These are phyloP conservation scores for Suillus hirtellus DNA, from an alignment of 768 basidiomycete species.

Conservation along the genomic window DNA sequence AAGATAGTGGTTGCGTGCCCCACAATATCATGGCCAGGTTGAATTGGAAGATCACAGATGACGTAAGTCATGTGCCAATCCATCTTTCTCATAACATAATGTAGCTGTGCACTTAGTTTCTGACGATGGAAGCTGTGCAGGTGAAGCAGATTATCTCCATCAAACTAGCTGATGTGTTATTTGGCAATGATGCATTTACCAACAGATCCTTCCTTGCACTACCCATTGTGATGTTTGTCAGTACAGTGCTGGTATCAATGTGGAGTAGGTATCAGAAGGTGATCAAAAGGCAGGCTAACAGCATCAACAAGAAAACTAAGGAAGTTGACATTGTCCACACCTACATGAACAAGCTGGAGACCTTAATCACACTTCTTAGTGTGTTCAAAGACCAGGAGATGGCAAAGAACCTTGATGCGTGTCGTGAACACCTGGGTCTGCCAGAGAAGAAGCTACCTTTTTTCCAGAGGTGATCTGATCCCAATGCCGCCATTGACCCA, in stretches of 20 bases:
- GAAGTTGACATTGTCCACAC: neutral
- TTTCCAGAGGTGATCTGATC: constrained; percentile 12
- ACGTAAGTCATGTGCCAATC: neutral
- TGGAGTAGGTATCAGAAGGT: neutral
- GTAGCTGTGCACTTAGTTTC: neutral
- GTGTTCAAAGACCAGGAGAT: too few species aligned
- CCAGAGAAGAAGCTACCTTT: constrained; percentile 1
- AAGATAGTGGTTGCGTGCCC: neutral
- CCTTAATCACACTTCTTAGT: too few species aligned
- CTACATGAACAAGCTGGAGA: too few species aligned
- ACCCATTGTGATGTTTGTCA: neutral
- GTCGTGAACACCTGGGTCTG: constrained; percentile 1
- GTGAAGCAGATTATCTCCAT: neutral
- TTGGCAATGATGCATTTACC: neutral
- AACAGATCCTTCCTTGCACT: neutral
- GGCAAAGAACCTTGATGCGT: too few species aligned
- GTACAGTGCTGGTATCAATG: neutral
- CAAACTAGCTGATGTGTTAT: neutral
- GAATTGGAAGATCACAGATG: neutral
- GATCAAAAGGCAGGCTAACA: neutral
- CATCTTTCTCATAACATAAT: neutral
- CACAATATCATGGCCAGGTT: neutral
- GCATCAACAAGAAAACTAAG: neutral
- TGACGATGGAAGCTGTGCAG: neutral
- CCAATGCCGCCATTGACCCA: constrained; percentile 5